These are phyloP conservation scores for Rhizopus stolonifer DNA, from an alignment of 371 early-diverging fungal species.

Conservation along the genomic window DNA sequence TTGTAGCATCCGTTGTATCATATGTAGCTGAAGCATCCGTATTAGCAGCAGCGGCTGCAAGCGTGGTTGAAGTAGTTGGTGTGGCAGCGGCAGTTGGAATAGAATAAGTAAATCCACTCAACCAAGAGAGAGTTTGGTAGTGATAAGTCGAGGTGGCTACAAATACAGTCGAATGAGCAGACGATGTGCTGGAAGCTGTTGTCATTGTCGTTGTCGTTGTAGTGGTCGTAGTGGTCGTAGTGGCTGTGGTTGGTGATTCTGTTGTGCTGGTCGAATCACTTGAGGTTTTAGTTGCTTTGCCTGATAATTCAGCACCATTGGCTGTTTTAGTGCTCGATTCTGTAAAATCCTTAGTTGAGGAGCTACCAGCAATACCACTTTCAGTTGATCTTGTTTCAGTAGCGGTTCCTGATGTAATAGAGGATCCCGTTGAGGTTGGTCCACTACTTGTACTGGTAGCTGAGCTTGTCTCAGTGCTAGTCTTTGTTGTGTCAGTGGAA, in stretches of 20 bases:
- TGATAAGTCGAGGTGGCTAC: constrained; percentile 28
- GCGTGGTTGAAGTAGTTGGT: no score
- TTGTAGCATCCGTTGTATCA: no score
- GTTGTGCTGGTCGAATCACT: constrained; percentile 6
- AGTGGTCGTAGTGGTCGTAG: background rate
- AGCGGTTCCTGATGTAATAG: no score
- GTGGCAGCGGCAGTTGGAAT: constrained; percentile 2
- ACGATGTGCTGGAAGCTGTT: background rate
- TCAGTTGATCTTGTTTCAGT: no score
- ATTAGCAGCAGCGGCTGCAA: no score
- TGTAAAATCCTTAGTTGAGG: no score
- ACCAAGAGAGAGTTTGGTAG: constrained; percentile 32
- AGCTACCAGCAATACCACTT: no score
- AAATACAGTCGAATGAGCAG: constrained; percentile 1
- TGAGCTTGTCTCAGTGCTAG: background rate
- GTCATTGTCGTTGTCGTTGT: constrained; percentile 3
- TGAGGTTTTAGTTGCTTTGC: background rate
- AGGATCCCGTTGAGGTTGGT: background rate
- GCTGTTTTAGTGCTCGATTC: background rate
- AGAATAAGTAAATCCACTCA: constrained; percentile 9
- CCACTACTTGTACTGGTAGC: background rate
- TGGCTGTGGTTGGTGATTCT: background rate
- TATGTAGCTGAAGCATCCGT: no score
- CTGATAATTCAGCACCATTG: background rate
- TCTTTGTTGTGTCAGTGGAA: background rate